Percentiles rank a stretch among this genome's conserved stretches.
phyloP scores from a whole-genome alignment of 257 asterid species.

The Knoxia roxburghii region DNA sequence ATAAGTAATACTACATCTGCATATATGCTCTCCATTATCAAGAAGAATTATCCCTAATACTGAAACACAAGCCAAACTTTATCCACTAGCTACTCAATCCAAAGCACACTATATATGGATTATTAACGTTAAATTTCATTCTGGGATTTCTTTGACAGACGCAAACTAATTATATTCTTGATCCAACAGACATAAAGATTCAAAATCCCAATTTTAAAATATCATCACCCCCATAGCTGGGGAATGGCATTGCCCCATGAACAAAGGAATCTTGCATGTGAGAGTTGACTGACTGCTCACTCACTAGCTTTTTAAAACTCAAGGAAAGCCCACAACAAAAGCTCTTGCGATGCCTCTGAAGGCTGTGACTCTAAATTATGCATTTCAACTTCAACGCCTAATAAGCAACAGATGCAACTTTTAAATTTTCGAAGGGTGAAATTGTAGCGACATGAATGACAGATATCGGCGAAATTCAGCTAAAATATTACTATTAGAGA shows the following conservation, averaged over 20 bases:
- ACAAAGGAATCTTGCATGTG: slow-evolving; percentile 7
- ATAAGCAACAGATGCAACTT: too few relatives aligned
- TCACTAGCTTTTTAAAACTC: background rate
- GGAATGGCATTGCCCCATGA: slow-evolving; percentile 4
- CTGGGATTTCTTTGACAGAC: background rate
- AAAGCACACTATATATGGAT: background rate
- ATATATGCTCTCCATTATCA: slow-evolving; percentile 1
- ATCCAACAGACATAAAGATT: background rate
- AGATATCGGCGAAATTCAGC: too few relatives aligned
- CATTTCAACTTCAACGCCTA: background rate
- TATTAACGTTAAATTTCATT: background rate
- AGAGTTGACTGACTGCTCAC: slow-evolving; percentile 7
- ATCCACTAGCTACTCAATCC: background rate
- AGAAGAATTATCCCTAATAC: background rate
- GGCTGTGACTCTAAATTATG: too few relatives aligned
- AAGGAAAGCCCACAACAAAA: background rate
- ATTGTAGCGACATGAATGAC: too few relatives aligned
- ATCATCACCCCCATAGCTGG: background rate
- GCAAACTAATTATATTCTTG: background rate
- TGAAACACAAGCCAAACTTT: background rate
- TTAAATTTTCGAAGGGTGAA: too few relatives aligned
- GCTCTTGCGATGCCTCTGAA: background rate
- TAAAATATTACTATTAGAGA: too few relatives aligned
- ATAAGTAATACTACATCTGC: background rate
- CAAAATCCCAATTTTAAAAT: background rate